Base-by-base conservation (phyloP, 768 basidiomycete genomes). In the Infundibulicybe gibba region DNA sequence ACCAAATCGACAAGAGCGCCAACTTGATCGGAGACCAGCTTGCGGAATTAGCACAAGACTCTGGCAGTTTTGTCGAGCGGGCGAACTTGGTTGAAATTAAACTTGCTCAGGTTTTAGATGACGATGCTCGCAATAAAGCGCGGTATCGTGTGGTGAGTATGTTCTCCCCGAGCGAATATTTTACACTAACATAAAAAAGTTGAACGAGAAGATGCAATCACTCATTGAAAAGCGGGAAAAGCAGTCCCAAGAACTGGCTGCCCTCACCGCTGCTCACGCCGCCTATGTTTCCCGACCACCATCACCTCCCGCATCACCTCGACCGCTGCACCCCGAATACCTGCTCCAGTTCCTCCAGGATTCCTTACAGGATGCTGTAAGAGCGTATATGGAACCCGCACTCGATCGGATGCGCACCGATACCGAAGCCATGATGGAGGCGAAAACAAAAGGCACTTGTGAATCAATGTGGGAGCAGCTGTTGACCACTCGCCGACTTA, bases 381-480 rank as follows among this genome's bases (percentile, higher is more conserved):
- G 57, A 16, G 47, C 50, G 1, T 49, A 44, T 34, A 49, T 66
- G 12, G 52, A 52, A 34, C 60, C 64, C 3, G 33, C 59, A 30
- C 47, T 67, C 14, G 56, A 59, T 9, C 33, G 49, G 16, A 41
- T 61, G 39, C 58, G 60, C 6, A 21, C 35, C 2, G 50, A 61
- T 12, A 49, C 66, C 0, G 52, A 59, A 33, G 52, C 45, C 0
- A 57, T 61, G 53, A 44, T 64, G 15, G 48, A 43, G 32, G 44
- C 45, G 12, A 56, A 55, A 33, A 58, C 61, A 30, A 40, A 41
- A 12, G 60, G 61, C 39, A 49, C 61, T 49, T 63, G 57, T 39
- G 55, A 54, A 21, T 50, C 55, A 1, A 30, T 68, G n/a, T 61
- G 61, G 56, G 45, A 42, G 0, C 61, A 59, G 39, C 47, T 61